Conservation (phyloP, 2,329 filamentous ascomycete genomes). For the Cordyceps cateniannulata region DNA sequence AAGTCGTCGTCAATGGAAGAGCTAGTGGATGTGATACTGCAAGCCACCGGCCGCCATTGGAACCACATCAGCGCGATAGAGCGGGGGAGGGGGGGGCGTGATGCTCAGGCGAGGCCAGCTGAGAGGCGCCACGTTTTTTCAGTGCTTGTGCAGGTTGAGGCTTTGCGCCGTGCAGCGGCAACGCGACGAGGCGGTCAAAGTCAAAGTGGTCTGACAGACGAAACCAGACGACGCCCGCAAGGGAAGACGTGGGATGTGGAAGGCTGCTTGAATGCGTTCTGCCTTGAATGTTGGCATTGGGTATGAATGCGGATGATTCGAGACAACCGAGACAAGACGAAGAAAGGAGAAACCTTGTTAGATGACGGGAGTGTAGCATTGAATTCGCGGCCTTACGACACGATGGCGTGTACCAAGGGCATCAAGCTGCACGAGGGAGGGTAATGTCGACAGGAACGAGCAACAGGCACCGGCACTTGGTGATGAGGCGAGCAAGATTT, state of each 20-base stretch:
- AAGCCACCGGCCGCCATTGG: slow-evolving; percentile 4
- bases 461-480: neutral
- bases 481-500: neutral
- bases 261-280: neutral
- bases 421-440: too few relatives aligned
- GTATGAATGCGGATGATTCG: neutral
- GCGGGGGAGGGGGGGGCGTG: neutral
- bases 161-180: neutral
- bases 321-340: neutral
- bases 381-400: too few relatives aligned
- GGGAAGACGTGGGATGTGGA: too few relatives aligned
- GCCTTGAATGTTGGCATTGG: neutral
- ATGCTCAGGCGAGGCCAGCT: slow-evolving; percentile 5
- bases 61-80: neutral
- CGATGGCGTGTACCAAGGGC: too few relatives aligned
- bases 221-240: too few relatives aligned
- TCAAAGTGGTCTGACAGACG: neutral
- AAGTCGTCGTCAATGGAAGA: neutral
- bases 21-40: neutral
- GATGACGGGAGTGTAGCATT: too few relatives aligned
- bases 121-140: neutral
- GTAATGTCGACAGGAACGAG: too few relatives aligned
- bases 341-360: neutral
- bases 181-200: neutral
- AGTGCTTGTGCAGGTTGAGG: neutral